Base-by-base conservation (phyloP, 176 grass and related monocot species). In the Oryza meyeriana region DNA sequence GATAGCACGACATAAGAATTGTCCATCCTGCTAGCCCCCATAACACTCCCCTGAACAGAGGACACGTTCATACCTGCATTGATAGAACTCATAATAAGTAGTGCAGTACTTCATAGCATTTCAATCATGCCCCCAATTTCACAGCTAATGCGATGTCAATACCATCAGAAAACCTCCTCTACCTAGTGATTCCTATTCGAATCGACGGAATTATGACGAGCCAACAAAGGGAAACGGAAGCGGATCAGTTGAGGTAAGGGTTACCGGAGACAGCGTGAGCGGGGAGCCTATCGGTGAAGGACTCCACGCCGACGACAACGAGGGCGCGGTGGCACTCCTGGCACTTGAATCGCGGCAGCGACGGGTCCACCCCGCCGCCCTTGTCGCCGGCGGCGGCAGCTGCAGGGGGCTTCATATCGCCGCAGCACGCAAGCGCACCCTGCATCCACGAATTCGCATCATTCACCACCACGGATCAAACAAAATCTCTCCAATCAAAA, bases 11-110 rank as follows among this genome's bases (percentile, higher is more conserved):
- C 82, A 6, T 85, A 98, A n/a, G 96, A 98, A 27, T 93, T 86
- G 66, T 98, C 93, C 93, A 98, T 91, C 80, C 85, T 86, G 76
- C 87, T 95, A 32, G 85, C 78, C 32, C 90, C 93, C 87, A 98
- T 94, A 30, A 90, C 84, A 55, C 93, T 93, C 32, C 85, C 93
- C 71, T 98, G 91, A 69, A 98, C 85, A 44, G 84, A 68, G 10
- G 96, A 93, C 31, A 85, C 76, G 45, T 99, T 91, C 87, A 92
- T 92, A 77, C 90, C 88, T 97, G 81, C 78, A 76, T 52, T 66
- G 2, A 64, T 77, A 71, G 81, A 11, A 38, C 10, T 58, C 4
- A 5, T 33, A 41, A 12, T 52, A 28, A 36, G 47, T 61, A 68
- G 22, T 38, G 20, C 28, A 61, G 18, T 34, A 42, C 20, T 45